phyloP scores from a whole-genome alignment of 2,329 filamentous ascomycete genomes.

The Pestalotiopsis fici region DNA sequence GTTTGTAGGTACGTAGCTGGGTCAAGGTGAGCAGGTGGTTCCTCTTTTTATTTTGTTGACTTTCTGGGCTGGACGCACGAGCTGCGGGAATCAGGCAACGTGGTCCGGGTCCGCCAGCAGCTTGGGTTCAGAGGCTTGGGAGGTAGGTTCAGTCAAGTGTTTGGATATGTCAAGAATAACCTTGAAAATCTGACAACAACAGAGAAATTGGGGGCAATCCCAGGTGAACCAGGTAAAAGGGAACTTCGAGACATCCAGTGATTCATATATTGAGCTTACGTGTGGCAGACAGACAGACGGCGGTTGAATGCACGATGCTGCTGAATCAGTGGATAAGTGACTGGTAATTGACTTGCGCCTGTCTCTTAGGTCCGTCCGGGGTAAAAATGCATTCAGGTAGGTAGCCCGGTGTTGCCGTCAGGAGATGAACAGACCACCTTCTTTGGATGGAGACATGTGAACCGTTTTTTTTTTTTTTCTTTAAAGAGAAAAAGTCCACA shows the following conservation, averaged over 20 bases:
- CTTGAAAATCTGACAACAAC: not conserved
- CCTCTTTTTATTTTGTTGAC: not conserved
- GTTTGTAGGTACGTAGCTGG: not conserved
- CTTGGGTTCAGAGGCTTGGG: not conserved
- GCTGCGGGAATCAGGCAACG: not conserved
- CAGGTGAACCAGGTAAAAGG: not conserved
- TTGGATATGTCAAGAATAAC: not conserved
- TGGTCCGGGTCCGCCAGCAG: not conserved
- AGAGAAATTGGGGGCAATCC: not conserved
- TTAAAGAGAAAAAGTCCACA: not conserved
- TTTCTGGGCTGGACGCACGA: not conserved
- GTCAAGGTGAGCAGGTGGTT: not conserved
- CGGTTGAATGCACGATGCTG: not conserved
- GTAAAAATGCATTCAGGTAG: not conserved
- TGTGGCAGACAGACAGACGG: not conserved
- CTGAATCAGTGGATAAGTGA: not conserved
- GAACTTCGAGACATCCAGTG: not conserved
- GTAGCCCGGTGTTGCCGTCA: not conserved
- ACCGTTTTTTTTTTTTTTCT: too few species aligned
- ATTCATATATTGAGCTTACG: not conserved
- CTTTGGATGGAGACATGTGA: not conserved
- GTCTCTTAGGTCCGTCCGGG: not conserved
- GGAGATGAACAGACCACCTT: not conserved
- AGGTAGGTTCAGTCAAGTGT: not conserved
- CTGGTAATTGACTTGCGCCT: not conserved